Evolutionary conservation across 2,329 filamentous ascomycete genomes (phyloP), one percentile per base, ranked within the genome.

Genomic region (Plectosphaerella plurivora): DNA sequence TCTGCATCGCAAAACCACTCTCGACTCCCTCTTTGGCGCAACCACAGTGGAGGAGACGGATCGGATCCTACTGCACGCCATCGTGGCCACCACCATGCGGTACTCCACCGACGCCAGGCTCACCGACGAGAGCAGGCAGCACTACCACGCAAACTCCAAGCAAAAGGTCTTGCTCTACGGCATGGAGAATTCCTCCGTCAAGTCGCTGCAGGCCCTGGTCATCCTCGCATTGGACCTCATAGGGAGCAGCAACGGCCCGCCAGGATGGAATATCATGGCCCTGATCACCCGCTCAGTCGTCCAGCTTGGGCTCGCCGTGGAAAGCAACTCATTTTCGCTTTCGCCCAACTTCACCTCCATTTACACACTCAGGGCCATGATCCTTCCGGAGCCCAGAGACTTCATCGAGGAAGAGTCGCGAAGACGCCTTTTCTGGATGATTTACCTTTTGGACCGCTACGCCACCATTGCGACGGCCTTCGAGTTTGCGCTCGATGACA

Each of bases 361-460:
- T 46, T 96, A 95, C 65, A 96, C 91, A 0, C 74, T 96, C 45
- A 81, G 91, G 51, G 90, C 91, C 15, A 92, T 92, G 74, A 86
- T 93, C 3, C 75, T 96, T 0, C 88, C 91, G 0, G 91, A 96
- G 55, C 82, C 92, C 0, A 85, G 83, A 49, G 88, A 91, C 55
- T 96, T 92, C 68, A 87, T 96, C 52, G 91, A 96, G 65, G 92
- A 96, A 55, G 92, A 97, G 67, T 88, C 89, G 42, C 78, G 91
- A 25, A 81, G 92, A 25, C 79, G 92, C 24, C 74, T 96, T 1
- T 96, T 97, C 68, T 97, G 92, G 92, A 93, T 95, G 85, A 86
- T 96, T 11, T 97, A 96, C 64, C 73, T 96, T 12, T 77, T 97
- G 6, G 92, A 97, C 65, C 81, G 92, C 48, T 96, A 96, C 64